Percentiles rank a stretch among this genome's conserved stretches.
These are phyloP conservation scores for Alternaria dauci DNA, from an alignment of 2,329 filamentous ascomycete genomes.

Conservation along the genomic window DNA sequence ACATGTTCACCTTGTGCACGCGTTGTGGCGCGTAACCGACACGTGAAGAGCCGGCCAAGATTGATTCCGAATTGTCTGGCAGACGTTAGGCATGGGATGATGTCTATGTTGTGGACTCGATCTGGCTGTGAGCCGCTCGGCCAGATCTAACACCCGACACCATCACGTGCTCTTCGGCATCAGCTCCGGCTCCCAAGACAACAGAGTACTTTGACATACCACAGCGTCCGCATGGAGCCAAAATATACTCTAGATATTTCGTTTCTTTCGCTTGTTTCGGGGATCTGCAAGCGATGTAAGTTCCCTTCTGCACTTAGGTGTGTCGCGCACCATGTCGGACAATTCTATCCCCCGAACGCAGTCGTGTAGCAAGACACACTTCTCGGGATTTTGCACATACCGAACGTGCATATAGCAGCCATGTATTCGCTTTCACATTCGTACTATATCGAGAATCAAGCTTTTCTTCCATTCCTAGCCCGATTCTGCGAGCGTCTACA, in stretches of 20 bases:
- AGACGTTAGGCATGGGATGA: not conserved
- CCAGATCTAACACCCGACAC: constrained; percentile 9
- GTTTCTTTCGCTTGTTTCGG: not conserved
- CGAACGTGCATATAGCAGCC: not conserved
- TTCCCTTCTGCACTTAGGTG: not conserved
- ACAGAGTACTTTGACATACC: not conserved
- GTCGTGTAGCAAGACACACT: not conserved
- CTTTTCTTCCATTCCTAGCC: not conserved
- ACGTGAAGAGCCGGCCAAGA: not conserved
- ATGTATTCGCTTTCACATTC: not conserved
- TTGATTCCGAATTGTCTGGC: not conserved
- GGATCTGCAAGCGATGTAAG: not conserved
- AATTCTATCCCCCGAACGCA: constrained; percentile 12
- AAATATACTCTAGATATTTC: not conserved
- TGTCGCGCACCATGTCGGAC: not conserved
- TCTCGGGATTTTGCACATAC: not conserved
- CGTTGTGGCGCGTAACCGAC: not conserved
- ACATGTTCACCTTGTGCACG: not conserved
- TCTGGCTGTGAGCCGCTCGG: constrained; percentile 4
- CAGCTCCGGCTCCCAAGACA: not conserved
- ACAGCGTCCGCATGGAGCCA: not conserved
- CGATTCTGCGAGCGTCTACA: not conserved
- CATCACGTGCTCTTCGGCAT: constrained; percentile 5
- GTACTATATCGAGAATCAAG: not conserved
- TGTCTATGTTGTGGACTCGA: not conserved